Conservation (phyloP, 345 rosid genomes). For the Lumnitzera littorea region DNA sequence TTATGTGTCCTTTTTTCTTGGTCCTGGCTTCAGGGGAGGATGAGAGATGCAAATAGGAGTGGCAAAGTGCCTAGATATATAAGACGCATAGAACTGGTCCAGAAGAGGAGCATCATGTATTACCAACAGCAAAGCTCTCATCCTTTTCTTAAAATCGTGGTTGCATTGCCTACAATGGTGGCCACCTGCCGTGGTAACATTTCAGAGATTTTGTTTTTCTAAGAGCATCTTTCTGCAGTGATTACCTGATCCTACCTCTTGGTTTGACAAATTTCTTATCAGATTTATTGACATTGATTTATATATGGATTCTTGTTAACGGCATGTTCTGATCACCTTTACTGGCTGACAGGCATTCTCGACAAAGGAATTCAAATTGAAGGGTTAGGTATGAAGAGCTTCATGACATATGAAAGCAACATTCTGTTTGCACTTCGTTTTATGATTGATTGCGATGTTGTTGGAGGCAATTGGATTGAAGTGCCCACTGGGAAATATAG, state of each 20-base stretch:
- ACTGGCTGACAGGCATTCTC: slow-evolving; percentile 60
- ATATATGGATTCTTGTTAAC: neutral
- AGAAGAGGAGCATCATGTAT: slow-evolving; percentile 80
- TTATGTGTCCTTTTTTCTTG: neutral
- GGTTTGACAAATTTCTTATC: neutral
- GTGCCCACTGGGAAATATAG: slow-evolving; percentile 74
- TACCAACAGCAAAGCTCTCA: slow-evolving; percentile 80
- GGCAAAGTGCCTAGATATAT: slow-evolving; percentile 54
- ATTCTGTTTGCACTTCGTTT: slow-evolving; percentile 89
- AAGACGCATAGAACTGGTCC: slow-evolving; percentile 60
- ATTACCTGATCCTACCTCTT: neutral
- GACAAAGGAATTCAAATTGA: slow-evolving; percentile 93
- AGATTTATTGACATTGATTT: neutral
- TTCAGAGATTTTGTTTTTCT: neutral
- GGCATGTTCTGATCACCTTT: slow-evolving; percentile 1
- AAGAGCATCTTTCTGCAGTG: neutral
- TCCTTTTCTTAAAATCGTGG: slow-evolving; percentile 81
- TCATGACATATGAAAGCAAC: slow-evolving; percentile 93
- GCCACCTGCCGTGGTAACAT: slow-evolving; percentile 74
- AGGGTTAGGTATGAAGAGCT: slow-evolving; percentile 85
- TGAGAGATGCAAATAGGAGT: slow-evolving; percentile 69
- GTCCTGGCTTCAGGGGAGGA: slow-evolving; percentile 47
- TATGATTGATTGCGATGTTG: slow-evolving; percentile 82
- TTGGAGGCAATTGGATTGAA: slow-evolving; percentile 99
- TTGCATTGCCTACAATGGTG: slow-evolving; percentile 93